Base-by-base conservation (phyloP, 306 rosid species). In the Vigna trinervia region DNA sequence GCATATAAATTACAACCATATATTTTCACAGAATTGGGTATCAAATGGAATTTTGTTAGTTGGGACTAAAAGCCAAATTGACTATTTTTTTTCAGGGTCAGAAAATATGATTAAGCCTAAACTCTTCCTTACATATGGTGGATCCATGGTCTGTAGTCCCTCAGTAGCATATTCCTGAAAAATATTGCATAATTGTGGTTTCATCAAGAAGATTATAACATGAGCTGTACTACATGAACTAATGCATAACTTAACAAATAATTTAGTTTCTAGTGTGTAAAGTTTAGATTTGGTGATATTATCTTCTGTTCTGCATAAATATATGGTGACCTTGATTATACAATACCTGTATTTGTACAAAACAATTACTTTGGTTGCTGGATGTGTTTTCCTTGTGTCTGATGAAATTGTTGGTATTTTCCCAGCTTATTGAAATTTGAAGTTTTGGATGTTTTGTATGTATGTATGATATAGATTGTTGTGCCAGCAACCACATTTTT, bases 401-500 rank as follows among this genome's bases (percentile, higher is more conserved):
- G 26, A 34, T n/a, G 39, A 58, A 38, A 58, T 58, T 12, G 9
- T 14, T 58, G 9, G 38, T 58, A 23, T 23, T 23, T 58, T 58
- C 63, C 63, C 4, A 11, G 46, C 34, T 43, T 34, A n/a, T 38
- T 38, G 43, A 34, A 59, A 34, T 32, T 11, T 61, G 36, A 5
- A 32, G 11, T 32, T 61, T 61, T 61, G 46, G 13, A 61, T 34
- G 1, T 34, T 61, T 3, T 32, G 34, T 30, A 30, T 30, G 15
- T 11, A 7, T 61, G 68, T 15, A 32, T 61, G 36, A 6, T 58
- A 12, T 61, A 61, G 17, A 53, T 26, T 59, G 17, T 75, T 30
- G 13, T 59, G 5, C n/a, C 64, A 50, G 73, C 75, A 71, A 6
- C 36, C 58, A 46, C 43, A n/a, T 43, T 71, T 26, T 34, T 20